Base-by-base conservation (phyloP, 495 filamentous ascomycete genomes). In the Aspergillus bridgeri region DNA sequence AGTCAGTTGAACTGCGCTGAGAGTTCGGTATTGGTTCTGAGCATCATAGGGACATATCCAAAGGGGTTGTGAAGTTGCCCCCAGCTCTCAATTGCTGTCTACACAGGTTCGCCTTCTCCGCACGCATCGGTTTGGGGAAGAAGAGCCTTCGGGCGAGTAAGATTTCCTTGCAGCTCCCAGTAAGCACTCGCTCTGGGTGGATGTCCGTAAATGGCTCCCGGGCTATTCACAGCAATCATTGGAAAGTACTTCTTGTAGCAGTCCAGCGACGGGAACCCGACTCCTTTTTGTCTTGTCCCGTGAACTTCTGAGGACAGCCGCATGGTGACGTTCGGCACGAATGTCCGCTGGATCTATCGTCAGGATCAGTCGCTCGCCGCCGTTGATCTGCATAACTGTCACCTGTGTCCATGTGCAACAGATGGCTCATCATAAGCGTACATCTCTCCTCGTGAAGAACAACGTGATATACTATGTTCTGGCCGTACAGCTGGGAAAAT, bases 391-490 rank as follows among this genome's bases (percentile, higher is more conserved):
- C 20, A 48, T 13, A 48, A 48, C 6, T 2, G 6, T 48, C 13
- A 48, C 46, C 46, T 48, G 46, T 2, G 20, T 48, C 3, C 46
- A 13, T 3, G 13, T 48, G 46, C 46, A 13, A 2, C 18, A 48
- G 46, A 48, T 48, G 46, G 46, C 46, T 48, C 46, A 48, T 48
- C 46, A 48, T 2, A 48, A 13, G 13, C 5, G 46, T 13, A 13
- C 46, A 48, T 48, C 3, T 48, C 18, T 48, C 46, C 46, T 48
- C 46, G 13, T 48, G 46, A 48, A 48, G 46, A 48, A 48, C 46
- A 48, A 48, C 13, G 46, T 48, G 18, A 48, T 48, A 48, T 13
- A 48, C 13, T 19, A 48, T 48, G 18, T 13, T 48, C 7, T 48
- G 46, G 18, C 46, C 46, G 13, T 48, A 48, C 20, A 5, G 46